These are phyloP conservation scores for Neurospora discreta DNA, from an alignment of 495 filamentous ascomycete genomes.

Conservation along the genomic window DNA sequence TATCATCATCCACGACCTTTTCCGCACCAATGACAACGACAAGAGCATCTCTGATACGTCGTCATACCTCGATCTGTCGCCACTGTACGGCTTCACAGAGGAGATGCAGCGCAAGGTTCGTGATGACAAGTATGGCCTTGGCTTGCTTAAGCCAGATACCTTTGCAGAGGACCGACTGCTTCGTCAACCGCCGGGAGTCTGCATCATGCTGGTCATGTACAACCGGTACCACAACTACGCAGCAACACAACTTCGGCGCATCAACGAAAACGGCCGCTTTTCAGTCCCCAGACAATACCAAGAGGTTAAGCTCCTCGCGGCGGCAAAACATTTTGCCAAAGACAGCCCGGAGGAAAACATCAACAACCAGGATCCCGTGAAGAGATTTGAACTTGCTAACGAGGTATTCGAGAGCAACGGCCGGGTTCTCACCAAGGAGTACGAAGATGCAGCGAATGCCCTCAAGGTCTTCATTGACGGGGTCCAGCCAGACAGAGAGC, in stretches of 20 bases:
- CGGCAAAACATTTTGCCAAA: neutral
- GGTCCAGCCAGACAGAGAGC: neutral
- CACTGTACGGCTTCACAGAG: constrained; percentile 68
- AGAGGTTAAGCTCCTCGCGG: constrained; percentile 40
- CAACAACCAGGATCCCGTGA: neutral
- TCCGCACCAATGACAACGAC: constrained; percentile 27
- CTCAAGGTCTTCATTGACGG: neutral
- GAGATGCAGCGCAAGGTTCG: constrained; percentile 58
- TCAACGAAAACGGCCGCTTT: constrained; percentile 65
- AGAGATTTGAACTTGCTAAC: neutral
- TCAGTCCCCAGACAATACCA: constrained; percentile 40
- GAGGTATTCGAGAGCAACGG: neutral
- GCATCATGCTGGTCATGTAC: constrained; percentile 56
- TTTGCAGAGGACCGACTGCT: constrained; percentile 61
- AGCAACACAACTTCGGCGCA: constrained; percentile 46
- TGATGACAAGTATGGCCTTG: constrained; percentile 49
- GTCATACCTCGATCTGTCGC: constrained; percentile 67
- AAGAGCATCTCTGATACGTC: constrained; percentile 41
- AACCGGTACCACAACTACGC: constrained; percentile 71
- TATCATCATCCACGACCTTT: constrained; percentile 67
- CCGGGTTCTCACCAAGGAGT: neutral
- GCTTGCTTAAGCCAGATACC: constrained; percentile 66
- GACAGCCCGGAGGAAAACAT: neutral
- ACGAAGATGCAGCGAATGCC: neutral
- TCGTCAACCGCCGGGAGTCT: constrained; percentile 66